These are phyloP conservation scores for Vicia villosa DNA, from an alignment of 306 rosid species.

Conservation along the genomic window DNA sequence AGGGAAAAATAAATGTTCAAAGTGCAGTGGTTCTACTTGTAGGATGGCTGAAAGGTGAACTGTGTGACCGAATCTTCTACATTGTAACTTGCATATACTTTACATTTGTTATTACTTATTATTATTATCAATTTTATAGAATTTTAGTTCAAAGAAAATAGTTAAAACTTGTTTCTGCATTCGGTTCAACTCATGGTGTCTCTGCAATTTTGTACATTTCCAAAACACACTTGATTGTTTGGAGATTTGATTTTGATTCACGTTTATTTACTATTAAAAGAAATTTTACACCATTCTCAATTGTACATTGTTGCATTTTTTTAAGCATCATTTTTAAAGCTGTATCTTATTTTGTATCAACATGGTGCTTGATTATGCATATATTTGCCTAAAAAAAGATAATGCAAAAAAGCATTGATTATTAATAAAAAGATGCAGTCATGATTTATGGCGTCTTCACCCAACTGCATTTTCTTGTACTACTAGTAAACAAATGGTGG, in stretches of 20 bases:
- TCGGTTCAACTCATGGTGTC: background rate
- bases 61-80: constrained; percentile 1
- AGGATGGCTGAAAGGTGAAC: constrained; percentile 15
- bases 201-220: background rate
- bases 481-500: background rate
- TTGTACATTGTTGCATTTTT: background rate
- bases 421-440: background rate
- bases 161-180: background rate
- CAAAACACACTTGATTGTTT: background rate
- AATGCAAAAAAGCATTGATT: background rate
- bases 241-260: background rate
- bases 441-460: background rate
- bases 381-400: background rate
- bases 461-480: background rate
- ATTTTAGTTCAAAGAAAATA: background rate
- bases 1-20: background rate
- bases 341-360: background rate
- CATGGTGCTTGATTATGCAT: background rate
- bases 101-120: too few relatives aligned
- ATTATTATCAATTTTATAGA: constrained; percentile 7
- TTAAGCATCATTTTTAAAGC: background rate
- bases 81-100: constrained; percentile 21
- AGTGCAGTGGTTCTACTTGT: background rate
- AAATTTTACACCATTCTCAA: background rate
- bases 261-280: background rate